Conservation (phyloP, 106 monocot genomes). For the Triglochin maritima region DNA sequence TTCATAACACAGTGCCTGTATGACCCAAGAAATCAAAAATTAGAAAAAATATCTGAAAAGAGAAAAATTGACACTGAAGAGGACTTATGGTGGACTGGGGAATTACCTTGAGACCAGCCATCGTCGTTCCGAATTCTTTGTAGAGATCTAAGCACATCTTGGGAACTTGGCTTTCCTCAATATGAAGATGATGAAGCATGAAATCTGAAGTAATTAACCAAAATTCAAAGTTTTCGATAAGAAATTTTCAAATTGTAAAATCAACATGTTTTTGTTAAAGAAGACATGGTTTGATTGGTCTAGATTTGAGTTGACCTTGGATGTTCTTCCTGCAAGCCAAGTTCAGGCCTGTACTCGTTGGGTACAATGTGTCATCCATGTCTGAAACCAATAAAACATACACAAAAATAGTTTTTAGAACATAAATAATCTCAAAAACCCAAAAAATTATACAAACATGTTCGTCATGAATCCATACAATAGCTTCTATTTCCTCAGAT, state of each 20-base stretch:
- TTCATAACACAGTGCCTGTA: conserved; percentile 52
- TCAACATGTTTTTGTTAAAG: not conserved
- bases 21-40: not conserved
- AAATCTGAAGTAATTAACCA: conserved; percentile 35
- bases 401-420: not conserved
- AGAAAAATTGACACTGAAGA: not conserved
- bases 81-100: too few relatives aligned
- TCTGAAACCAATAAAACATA: conserved; percentile 24
- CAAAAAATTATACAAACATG: not conserved
- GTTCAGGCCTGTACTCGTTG: conserved; percentile 67
- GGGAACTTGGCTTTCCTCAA: conserved; percentile 63
- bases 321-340: conserved; percentile 83
- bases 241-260: not conserved
- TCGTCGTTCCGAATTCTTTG: conserved; percentile 78
- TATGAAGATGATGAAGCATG: conserved; percentile 62
- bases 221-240: too few relatives aligned
- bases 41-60: not conserved
- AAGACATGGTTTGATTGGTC: not conserved
- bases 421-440: not conserved
- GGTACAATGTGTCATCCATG: conserved; percentile 94
- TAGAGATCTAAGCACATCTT: conserved; percentile 80
- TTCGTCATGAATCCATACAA: too few relatives aligned
- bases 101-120: conserved; percentile 84
- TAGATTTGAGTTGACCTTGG: conserved; percentile 23
- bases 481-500: not conserved